A percentile compares a stretch with the other conserved stretches of the same genome.
Conservation (phyloP, 2,329 filamentous ascomycete species). For the Orbilia blumenaviensis region DNA sequence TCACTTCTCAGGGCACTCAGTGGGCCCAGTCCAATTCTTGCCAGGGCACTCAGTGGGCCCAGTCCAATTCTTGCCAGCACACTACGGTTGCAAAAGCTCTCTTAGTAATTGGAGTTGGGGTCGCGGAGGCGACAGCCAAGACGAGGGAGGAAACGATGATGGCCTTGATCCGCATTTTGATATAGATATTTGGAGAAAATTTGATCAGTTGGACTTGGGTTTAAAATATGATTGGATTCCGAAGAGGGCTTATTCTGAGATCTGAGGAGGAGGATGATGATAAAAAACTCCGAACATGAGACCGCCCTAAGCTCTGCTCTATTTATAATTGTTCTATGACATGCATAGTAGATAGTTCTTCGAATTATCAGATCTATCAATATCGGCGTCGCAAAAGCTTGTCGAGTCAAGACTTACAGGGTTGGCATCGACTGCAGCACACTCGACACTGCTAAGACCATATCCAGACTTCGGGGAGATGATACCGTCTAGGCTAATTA, state of each 20-base stretch:
- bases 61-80: conserved; percentile 2
- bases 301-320: neutral
- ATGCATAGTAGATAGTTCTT: neutral
- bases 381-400: neutral
- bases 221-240: neutral
- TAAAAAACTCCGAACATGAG: neutral
- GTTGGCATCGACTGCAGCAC: neutral
- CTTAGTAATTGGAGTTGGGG: neutral
- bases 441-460: neutral
- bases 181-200: neutral
- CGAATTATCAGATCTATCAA: neutral
- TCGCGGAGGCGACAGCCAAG: neutral
- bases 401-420: conserved; percentile 17
- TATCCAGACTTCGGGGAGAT: conserved; percentile 4
- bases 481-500: conserved; percentile 15
- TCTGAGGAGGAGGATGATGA: neutral
- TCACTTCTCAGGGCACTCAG: neutral
- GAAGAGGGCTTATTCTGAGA: neutral
- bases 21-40: conserved; percentile 2
- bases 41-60: neutral
- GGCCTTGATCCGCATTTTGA: conserved; percentile 7
- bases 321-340: neutral
- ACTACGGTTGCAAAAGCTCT: neutral
- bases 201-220: neutral
- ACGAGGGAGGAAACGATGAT: neutral